These are phyloP conservation scores for Solanum rostratum DNA, from an alignment of 257 asterid species.

Conservation along the genomic window DNA sequence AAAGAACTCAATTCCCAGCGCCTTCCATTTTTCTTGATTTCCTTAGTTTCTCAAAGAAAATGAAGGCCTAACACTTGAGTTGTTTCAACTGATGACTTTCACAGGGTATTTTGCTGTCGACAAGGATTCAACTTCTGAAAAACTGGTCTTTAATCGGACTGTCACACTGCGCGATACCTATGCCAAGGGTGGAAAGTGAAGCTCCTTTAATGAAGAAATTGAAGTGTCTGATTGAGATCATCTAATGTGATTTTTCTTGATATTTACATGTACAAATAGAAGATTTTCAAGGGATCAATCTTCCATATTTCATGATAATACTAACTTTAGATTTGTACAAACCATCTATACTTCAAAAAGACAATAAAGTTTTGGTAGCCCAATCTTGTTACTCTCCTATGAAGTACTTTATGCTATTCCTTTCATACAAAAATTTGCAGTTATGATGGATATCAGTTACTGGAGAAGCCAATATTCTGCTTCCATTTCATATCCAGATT, in stretches of 20 bases:
- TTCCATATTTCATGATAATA: neutral
- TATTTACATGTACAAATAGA: neutral
- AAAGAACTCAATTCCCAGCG: neutral
- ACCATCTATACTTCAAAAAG: neutral
- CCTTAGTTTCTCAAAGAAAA: neutral
- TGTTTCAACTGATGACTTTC: neutral
- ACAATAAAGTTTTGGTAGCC: neutral
- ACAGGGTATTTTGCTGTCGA: constrained; percentile 74
- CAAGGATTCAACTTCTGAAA: constrained; percentile 48
- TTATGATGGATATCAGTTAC: neutral
- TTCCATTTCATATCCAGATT: neutral
- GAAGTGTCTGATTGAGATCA: neutral
- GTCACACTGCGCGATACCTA: constrained; percentile 66
- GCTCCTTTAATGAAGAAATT: neutral
- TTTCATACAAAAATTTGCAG: neutral
- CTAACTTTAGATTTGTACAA: neutral
- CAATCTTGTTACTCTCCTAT: neutral
- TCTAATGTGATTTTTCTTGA: neutral
- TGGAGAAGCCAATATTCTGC: neutral
- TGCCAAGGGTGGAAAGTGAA: constrained; percentile 50
- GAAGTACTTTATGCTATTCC: neutral
- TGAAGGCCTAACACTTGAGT: neutral
- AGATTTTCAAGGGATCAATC: neutral
- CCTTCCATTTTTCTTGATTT: neutral
- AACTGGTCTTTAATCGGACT: constrained; percentile 61